Percentiles rank a stretch among this genome's conserved stretches.
Conservation (phyloP, 257 asterid species). For the Datura wrightii region DNA sequence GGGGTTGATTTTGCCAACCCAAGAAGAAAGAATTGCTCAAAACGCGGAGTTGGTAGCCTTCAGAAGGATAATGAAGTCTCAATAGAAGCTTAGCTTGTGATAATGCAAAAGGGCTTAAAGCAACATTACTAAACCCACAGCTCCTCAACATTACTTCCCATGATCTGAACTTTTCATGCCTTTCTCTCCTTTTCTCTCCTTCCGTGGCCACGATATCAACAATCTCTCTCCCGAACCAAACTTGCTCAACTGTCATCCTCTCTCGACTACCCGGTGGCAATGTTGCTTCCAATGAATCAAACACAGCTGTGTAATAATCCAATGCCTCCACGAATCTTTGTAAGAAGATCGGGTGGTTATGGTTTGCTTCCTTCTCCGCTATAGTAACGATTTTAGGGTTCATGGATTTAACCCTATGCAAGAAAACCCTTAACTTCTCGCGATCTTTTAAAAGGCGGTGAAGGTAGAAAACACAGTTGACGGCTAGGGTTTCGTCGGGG, state of each 20-base stretch:
- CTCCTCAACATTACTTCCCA: constrained; percentile 80
- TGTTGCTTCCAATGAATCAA: constrained; percentile 91
- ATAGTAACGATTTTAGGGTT: constrained; percentile 65
- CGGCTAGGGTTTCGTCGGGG: constrained; percentile 80
- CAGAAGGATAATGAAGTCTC: constrained; percentile 94
- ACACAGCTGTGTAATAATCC: constrained; percentile 82
- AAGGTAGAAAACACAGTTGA: constrained; percentile 84
- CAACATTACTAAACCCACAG: constrained; percentile 64
- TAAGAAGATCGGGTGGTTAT: constrained; percentile 73
- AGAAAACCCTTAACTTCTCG: constrained; percentile 66
- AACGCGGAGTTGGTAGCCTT: constrained; percentile 82
- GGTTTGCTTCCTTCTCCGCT: constrained; percentile 85
- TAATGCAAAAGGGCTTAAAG: constrained; percentile 76
- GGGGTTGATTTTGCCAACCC: constrained; percentile 97
- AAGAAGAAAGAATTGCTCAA: constrained; percentile 69
- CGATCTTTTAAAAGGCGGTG: constrained; percentile 68
- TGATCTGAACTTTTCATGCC: constrained; percentile 81
- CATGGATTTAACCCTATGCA: constrained; percentile 67
- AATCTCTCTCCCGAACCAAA: constrained; percentile 90
- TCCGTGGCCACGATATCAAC: constrained; percentile 72
- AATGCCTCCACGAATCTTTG: constrained; percentile 84
- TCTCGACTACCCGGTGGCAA: constrained; percentile 85
- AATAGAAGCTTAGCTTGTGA: constrained; percentile 88
- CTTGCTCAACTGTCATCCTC: constrained; percentile 73
- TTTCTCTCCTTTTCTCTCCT: constrained; percentile 63